Evolutionary conservation across 2,329 filamentous ascomycete species (phyloP).

Genomic region (Diaporthe amygdali): DNA sequence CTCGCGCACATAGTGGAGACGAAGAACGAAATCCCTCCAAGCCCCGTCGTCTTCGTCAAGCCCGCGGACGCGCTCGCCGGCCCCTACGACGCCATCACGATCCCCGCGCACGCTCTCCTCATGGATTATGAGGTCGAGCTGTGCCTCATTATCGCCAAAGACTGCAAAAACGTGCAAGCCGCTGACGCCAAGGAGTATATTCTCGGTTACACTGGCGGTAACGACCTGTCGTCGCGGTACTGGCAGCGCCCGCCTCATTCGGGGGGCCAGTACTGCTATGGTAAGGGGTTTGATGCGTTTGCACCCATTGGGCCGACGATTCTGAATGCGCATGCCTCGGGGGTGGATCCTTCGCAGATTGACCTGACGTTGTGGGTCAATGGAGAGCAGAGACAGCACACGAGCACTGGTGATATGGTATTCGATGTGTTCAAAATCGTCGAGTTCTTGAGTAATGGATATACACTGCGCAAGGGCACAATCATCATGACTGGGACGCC

Average conservation of each 20-base stretch:
- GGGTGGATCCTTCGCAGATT: neutral
- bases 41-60: neutral
- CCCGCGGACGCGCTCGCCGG: neutral
- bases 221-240: slow-evolving; percentile 57
- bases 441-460: slow-evolving; percentile 46
- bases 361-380: slow-evolving; percentile 40
- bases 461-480: slow-evolving; percentile 49
- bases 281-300: slow-evolving; percentile 55
- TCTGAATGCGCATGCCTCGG: neutral
- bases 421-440: neutral
- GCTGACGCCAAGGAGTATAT: slow-evolving; percentile 50
- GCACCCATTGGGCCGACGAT: slow-evolving; percentile 54
- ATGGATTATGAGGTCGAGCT: slow-evolving; percentile 54
- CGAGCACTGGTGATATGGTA: neutral
- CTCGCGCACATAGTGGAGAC: neutral
- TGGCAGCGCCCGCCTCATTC: slow-evolving; percentile 49
- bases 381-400: slow-evolving; percentile 40
- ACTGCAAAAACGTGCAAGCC: slow-evolving; percentile 53
- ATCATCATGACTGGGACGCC: slow-evolving; percentile 50
- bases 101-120: slow-evolving; percentile 47
- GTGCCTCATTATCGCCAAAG: slow-evolving; percentile 52
- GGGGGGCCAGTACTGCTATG: slow-evolving; percentile 52
- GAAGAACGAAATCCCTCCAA: neutral
- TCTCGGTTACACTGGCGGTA: slow-evolving; percentile 61
- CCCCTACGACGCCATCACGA: slow-evolving; percentile 21